phyloP scores from a whole-genome alignment of 305 asterid species.

The Plantago rigida region DNA sequence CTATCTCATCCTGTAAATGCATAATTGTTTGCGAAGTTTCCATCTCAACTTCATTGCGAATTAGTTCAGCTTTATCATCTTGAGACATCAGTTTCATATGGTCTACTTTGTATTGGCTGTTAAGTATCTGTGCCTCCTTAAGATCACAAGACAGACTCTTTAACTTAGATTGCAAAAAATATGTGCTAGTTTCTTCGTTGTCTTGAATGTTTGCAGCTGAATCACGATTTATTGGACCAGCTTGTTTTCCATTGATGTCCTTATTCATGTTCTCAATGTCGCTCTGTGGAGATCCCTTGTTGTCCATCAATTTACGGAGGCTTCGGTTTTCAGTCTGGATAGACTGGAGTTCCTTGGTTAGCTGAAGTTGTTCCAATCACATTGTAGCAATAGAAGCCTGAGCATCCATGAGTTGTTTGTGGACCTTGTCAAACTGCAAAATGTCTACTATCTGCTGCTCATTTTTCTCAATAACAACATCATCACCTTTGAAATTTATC shows the following conservation, averaged over 20 bases:
- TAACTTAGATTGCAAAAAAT: constrained; percentile 44
- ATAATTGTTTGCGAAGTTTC: constrained; percentile 58
- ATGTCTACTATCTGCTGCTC: constrained; percentile 25
- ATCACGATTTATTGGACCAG: constrained; percentile 25
- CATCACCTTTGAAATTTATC: constrained; percentile 26
- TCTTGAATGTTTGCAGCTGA: constrained; percentile 26
- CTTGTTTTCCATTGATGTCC: constrained; percentile 15
- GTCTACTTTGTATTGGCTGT: constrained; percentile 37
- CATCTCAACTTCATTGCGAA: constrained; percentile 52
- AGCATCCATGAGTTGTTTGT: constrained; percentile 47
- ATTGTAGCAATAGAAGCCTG: constrained; percentile 38
- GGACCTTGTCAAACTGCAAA: constrained; percentile 31
- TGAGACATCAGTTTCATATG: constrained; percentile 32
- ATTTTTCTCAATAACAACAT: constrained; percentile 22
- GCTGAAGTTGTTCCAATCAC: constrained; percentile 43
- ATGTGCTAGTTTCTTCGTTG: constrained; percentile 26
- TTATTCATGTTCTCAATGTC: constrained; percentile 19
- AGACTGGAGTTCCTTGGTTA: constrained; percentile 42
- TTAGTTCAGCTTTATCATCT: constrained; percentile 45
- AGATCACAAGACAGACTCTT: constrained; percentile 44
- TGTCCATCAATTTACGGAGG: constrained; percentile 32
- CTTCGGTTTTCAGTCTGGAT: constrained; percentile 38
- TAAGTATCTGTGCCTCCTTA: constrained; percentile 37
- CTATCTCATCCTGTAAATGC: constrained; percentile 63
- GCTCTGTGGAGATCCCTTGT: constrained; percentile 24